These are phyloP conservation scores for Ustulina deusta DNA, from an alignment of 2,329 filamentous ascomycete genomes.

Conservation along the genomic window DNA sequence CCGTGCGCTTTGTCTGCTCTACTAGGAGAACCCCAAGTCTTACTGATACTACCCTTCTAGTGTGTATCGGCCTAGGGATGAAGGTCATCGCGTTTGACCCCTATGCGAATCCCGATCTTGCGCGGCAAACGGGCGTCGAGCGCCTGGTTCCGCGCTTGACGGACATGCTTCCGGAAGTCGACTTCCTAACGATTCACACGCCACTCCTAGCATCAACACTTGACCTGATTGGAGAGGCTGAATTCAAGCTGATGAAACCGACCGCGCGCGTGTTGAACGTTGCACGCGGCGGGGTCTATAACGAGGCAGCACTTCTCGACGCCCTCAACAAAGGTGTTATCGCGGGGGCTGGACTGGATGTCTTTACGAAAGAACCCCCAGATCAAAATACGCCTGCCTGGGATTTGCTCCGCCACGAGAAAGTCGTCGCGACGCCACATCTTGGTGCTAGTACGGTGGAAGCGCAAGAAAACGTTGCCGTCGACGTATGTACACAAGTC, in stretches of 20 bases:
- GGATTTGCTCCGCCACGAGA: constrained; percentile 74
- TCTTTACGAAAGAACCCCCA: constrained; percentile 81
- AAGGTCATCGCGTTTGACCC: constrained; percentile 80
- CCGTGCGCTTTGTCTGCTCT: neutral
- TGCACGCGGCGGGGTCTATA: constrained; percentile 82
- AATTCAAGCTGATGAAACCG: constrained; percentile 78
- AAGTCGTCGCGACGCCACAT: constrained; percentile 82
- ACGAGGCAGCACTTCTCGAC: constrained; percentile 77
- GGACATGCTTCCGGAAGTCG: constrained; percentile 73
- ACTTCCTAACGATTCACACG: constrained; percentile 86
- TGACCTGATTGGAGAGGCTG: constrained; percentile 75
- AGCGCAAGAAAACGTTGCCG: constrained; percentile 85
- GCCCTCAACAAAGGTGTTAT: constrained; percentile 78
- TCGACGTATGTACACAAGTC: constrained; percentile 86
- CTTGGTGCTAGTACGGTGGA: constrained; percentile 83
- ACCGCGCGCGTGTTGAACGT: constrained; percentile 83
- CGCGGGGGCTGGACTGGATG: constrained; percentile 81
- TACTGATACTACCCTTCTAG: constrained; percentile 19
- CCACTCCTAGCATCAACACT: constrained; percentile 82
- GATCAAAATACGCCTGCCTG: constrained; percentile 68
- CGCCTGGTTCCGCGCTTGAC: constrained; percentile 66
- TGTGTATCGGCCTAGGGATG: constrained; percentile 58
- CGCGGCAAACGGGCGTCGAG: constrained; percentile 73
- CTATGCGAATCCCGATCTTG: constrained; percentile 80
- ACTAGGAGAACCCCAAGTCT: too few relatives aligned